These are phyloP conservation scores for Teratosphaeria viscida DNA, from an alignment of 2,329 filamentous ascomycete species.

Conservation along the genomic window DNA sequence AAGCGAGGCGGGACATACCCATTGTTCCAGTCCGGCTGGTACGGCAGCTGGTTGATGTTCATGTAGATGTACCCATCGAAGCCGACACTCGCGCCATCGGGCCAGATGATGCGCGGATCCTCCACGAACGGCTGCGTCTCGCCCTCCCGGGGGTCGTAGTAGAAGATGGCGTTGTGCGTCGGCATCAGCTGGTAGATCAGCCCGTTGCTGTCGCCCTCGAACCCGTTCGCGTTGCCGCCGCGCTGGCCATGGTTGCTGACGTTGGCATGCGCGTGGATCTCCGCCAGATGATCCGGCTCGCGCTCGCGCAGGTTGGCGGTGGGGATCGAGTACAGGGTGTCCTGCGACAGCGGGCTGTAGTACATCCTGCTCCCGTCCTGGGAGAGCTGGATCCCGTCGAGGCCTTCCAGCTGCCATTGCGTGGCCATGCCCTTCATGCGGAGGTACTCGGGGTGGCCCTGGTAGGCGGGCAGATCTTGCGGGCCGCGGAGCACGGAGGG, in stretches of 20 bases:
- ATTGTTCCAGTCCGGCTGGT: conserved; percentile 8
- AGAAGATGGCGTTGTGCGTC: conserved; percentile 36
- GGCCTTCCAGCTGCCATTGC: conserved; percentile 20
- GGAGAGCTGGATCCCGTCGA: conserved; percentile 30
- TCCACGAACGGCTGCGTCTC: conserved; percentile 29
- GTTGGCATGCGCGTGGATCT: conserved; percentile 35
- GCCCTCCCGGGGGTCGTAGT: conserved; percentile 31
- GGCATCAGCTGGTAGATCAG: conserved; percentile 39
- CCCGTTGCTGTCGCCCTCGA: conserved; percentile 34
- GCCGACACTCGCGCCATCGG: conserved; percentile 32
- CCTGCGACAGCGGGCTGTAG: conserved; percentile 32
- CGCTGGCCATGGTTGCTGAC: conserved; percentile 37
- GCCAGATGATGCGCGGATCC: conserved; percentile 37
- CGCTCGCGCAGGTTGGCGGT: conserved; percentile 24
- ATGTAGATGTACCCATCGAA: conserved; percentile 39
- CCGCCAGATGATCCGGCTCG: conserved; percentile 23
- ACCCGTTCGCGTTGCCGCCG: conserved; percentile 38
- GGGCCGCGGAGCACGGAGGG: conserved; percentile 21
- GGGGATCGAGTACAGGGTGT: conserved; percentile 26
- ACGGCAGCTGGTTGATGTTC: conserved; percentile 41
- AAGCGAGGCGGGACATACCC: neutral
- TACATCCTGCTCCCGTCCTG: conserved; percentile 31
- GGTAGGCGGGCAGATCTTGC: conserved; percentile 23
- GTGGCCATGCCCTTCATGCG: conserved; percentile 16
- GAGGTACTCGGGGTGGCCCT: conserved; percentile 23